Conservation (phyloP, 257 asterid genomes). For the Penstemon newberryi region DNA sequence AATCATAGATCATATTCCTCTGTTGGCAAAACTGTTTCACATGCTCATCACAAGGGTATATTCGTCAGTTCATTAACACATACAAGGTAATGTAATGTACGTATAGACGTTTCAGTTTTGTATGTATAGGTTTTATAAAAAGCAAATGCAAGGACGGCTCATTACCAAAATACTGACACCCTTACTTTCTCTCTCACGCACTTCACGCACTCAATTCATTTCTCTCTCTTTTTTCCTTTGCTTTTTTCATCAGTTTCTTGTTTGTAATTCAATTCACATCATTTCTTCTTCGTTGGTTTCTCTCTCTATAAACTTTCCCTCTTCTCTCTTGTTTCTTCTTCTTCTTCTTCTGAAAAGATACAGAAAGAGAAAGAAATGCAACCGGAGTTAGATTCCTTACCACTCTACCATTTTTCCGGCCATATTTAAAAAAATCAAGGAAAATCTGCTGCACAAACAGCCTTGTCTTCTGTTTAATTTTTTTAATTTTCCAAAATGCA, state of each 20-base stretch:
- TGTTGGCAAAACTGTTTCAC: background rate
- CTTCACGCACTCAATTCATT: slow-evolving; percentile 7
- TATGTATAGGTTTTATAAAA: slow-evolving; percentile 22
- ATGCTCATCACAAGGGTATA: slow-evolving; percentile 24
- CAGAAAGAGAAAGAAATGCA: slow-evolving; percentile 30
- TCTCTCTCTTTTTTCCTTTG: slow-evolving; percentile 11
- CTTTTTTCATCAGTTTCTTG: slow-evolving; percentile 32
- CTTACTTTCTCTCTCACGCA: slow-evolving; percentile 35
- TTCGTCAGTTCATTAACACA: slow-evolving; percentile 28
- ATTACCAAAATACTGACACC: background rate
- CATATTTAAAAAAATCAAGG: slow-evolving; percentile 10
- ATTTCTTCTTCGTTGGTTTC: background rate
- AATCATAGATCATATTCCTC: background rate
- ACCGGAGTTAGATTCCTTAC: slow-evolving; percentile 27
- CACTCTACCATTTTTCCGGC: slow-evolving; percentile 2
- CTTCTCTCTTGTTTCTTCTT: slow-evolving; percentile 9
- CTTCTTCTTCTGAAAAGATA: background rate
- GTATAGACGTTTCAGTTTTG: slow-evolving; percentile 19
- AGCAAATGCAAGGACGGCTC: slow-evolving; percentile 12
- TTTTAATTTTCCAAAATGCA: slow-evolving; percentile 40
- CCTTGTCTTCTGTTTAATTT: no score
- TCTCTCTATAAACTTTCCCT: slow-evolving; percentile 26
- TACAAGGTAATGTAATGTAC: background rate
- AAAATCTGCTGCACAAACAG: background rate
- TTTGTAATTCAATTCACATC: slow-evolving; percentile 19